Evolutionary conservation across 257 asterid species (phyloP), one percentile per base, ranked within the genome.

Genomic region (Prunella vulgaris): DNA sequence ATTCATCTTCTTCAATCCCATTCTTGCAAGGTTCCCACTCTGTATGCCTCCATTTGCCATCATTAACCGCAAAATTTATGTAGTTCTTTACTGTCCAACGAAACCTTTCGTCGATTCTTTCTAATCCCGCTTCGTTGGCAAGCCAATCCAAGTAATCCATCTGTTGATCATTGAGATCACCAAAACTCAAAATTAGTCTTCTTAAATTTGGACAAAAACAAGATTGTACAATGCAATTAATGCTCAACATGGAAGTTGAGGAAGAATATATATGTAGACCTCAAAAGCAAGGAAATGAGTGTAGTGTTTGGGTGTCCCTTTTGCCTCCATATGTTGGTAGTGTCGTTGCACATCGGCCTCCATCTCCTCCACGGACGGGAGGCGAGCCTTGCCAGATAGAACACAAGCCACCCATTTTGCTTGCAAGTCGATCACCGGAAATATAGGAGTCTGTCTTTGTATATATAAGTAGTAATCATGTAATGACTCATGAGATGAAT

Each of bases 401-500:
- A 78, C 80, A 2, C 25, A 70, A 0, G 95, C 90, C 10, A 85
- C 75, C 95, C 95, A 89, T 81, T 76, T 84, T 5, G 87, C 83
- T 81, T 89, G 96, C 25, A 84, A 65, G 27, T 85, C 95, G 6
- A 78, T 4, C 85, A 67, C 37, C 14, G 7, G 67, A 79, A 84
- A 68, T 7, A 65, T 7, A 42, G 52, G 0, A 32, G 54, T 56
- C 90, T 71, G 56, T 79, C 61, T 20, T n/a, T 63, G 52, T 8
- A 15, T 7, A 49, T 0, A 5, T 1, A 49, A 6, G 32, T 14
- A 40, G 28, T 42, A n/a, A n/a, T 10, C 3, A 49, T 49, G 25
- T 30, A 35, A 35, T 35, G 12, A 35, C 42, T 35, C 10, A 7
- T 35, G 42, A 35, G 8, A 35, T 35, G 42, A 35, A 35, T 35